Evolutionary conservation across 306 rosid genomes (phyloP).

Genomic region (Quercus engelmannii): DNA sequence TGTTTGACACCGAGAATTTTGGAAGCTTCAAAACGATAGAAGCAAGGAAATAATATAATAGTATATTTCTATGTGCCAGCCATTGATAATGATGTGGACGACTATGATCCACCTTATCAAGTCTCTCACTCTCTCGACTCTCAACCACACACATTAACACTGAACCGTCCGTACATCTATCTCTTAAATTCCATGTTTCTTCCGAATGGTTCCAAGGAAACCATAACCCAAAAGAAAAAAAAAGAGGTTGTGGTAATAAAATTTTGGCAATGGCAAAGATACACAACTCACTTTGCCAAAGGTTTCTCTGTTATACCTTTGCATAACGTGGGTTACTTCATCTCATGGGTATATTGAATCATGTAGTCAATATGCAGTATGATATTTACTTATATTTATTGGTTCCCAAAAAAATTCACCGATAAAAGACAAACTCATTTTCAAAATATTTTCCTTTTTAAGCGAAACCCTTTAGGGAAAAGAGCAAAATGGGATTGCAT

Average conservation of each 20-base stretch:
- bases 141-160: not conserved
- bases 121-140: not conserved
- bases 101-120: conserved; percentile 33
- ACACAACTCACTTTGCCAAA: too few species aligned
- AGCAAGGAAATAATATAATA: conserved; percentile 6
- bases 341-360: too few species aligned
- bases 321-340: too few species aligned
- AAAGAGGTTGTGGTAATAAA: too few species aligned
- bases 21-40: conserved; percentile 44
- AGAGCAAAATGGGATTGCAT: conserved; percentile 18
- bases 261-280: too few species aligned
- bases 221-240: too few species aligned
- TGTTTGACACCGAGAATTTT: conserved; percentile 30
- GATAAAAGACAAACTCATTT: conserved; percentile 17
- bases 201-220: too few species aligned
- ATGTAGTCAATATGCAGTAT: too few species aligned
- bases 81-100: conserved; percentile 24
- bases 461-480: conserved; percentile 22
- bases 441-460: conserved; percentile 19
- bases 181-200: too few species aligned
- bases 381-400: not conserved
- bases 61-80: not conserved
- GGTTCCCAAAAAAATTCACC: conserved; percentile 18
- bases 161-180: not conserved
- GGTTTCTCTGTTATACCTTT: too few species aligned